Base-by-base conservation (phyloP, 2,329 filamentous ascomycete species). In the Sclerotinia spermophila region DNA sequence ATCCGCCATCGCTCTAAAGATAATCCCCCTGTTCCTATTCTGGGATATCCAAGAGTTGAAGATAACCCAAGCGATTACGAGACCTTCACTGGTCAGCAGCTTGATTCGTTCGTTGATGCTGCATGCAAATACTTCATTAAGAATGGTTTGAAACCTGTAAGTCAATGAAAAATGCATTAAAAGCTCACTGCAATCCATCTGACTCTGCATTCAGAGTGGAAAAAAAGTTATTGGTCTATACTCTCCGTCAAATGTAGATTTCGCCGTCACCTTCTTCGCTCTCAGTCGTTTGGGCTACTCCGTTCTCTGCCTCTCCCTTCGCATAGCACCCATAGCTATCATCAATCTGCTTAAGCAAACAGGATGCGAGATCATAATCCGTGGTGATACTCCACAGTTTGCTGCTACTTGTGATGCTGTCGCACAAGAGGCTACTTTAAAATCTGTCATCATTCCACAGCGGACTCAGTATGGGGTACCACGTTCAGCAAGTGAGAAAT, bases 261-360 rank as follows among this genome's bases (percentile, higher is more conserved):
- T 85, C 71, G 79, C 87, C 55, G 79, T 86, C 44, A 83, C 84
- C 17, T 79, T 86, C n/a, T 80, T 87, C 42, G 85, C 84, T 6
- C 76, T 88, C 48, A 82, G 82, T 33, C 81, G 85, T 70, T 79
- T 88, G 64, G 86, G 86, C 5, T 86, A 85, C 78, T 82, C 85
- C 1, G 81, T 82, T 6, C 79, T 89, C 3, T 82, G 87, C 40
- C 80, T 89, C 2, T 87, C 86, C 0, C 86, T 85, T 1, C 80
- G 86, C 3, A 81, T 88, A 2, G 82, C 86, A 2, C 80, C 82
- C 2, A 81, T 82, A 60, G 86, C 86, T 3, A 84, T 86, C 71
- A 77, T 81, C 24, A 81, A 80, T 35, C 77, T 87, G 15, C 79
- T 86, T 27, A 79, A 82, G n/a, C 81, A 81, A 73, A 83, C 82